A percentile compares a stretch with the other conserved stretches of the same genome.
Evolutionary conservation across 352 stramenopile species (phyloP).

Genomic region (Phytophthora tentaculata): DNA sequence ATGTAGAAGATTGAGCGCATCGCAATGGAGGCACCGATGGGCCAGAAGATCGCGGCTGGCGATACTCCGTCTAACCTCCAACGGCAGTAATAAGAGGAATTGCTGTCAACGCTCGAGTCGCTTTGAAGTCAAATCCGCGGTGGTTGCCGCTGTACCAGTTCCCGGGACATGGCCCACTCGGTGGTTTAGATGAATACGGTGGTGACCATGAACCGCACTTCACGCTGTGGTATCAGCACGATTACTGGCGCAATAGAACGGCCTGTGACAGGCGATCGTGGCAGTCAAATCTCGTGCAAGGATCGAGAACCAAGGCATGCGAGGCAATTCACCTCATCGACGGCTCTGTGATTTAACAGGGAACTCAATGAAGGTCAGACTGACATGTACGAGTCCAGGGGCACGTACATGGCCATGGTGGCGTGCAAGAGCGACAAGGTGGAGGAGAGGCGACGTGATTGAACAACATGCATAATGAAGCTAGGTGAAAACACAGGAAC

Average conservation of each 20-base stretch:
- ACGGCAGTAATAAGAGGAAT: conserved; percentile 46
- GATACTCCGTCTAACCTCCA: conserved; percentile 8
- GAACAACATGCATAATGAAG: no score
- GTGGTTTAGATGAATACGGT: conserved; percentile 2
- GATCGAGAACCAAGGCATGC: neutral
- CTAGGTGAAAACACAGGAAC: no score
- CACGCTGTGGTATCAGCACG: conserved; percentile 55
- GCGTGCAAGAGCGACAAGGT: no score
- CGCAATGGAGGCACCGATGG: conserved; percentile 42
- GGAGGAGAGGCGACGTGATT: no score
- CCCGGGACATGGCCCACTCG: neutral
- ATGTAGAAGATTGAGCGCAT: conserved; percentile 34
- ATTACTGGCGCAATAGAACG: conserved; percentile 51
- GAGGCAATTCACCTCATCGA: no score
- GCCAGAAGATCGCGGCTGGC: conserved; percentile 29
- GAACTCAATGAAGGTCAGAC: neutral
- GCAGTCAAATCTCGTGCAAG: neutral
- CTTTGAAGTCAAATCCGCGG: conserved; percentile 20
- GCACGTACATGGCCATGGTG: no score
- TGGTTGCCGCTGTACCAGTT: conserved; percentile 23
- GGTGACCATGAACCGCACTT: conserved; percentile 10
- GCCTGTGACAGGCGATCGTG: neutral
- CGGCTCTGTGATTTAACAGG: no score
- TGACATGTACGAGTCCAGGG: no score
- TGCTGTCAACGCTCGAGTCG: conserved; percentile 48